Conservation (phyloP, 306 rosid species). For the Alnus glutinosa region DNA sequence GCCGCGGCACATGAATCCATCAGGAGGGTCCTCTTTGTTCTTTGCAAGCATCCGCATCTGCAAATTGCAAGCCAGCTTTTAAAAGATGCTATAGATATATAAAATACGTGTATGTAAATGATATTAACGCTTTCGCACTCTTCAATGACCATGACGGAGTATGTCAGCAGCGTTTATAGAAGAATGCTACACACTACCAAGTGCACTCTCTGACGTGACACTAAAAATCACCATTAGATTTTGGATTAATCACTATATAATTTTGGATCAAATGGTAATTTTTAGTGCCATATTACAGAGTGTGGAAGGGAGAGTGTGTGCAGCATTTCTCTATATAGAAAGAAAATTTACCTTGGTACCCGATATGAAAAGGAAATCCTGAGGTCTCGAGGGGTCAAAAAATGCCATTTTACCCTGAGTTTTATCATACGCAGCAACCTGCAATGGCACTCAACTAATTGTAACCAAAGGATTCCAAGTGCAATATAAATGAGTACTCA, state of each 20-base stretch:
- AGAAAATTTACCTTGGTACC: constrained; percentile 83
- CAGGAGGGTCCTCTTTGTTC: constrained; percentile 94
- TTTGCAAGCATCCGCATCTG: constrained; percentile 95
- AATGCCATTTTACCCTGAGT: constrained; percentile 95
- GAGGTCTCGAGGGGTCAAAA: constrained; percentile 91
- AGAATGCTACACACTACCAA: background rate
- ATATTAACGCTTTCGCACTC: background rate
- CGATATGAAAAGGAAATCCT: constrained; percentile 91
- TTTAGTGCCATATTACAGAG: too few relatives aligned
- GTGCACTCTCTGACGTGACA: too few relatives aligned
- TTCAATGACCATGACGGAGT: background rate
- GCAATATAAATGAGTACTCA: background rate
- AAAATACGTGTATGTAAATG: background rate
- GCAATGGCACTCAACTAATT: constrained; percentile 22
- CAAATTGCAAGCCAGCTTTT: constrained; percentile 10
- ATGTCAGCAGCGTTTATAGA: background rate
- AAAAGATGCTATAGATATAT: background rate
- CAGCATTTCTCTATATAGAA: too few relatives aligned
- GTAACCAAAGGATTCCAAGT: constrained; percentile 17
- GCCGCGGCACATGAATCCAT: constrained; percentile 97
- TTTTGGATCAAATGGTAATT: too few relatives aligned
- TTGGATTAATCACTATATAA: too few relatives aligned
- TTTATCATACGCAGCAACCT: constrained; percentile 99
- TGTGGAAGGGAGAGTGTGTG: too few relatives aligned
- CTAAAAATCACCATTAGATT: too few relatives aligned